Evolutionary conservation across 2,329 filamentous ascomycete species (phyloP).

Genomic region (Aspergillus ruber): DNA sequence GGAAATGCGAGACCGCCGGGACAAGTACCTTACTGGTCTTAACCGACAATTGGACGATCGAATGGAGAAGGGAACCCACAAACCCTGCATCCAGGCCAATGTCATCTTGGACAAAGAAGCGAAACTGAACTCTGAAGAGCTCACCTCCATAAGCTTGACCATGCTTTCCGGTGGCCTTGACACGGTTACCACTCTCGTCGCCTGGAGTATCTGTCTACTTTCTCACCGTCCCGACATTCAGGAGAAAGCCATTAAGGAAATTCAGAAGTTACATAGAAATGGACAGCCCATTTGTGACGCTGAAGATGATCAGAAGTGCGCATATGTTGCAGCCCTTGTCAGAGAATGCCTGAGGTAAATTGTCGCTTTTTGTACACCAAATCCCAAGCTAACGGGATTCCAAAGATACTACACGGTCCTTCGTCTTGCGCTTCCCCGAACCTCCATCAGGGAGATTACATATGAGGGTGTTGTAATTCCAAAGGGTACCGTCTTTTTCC

Average conservation of each 20-base stretch:
- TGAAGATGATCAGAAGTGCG: conserved; percentile 58
- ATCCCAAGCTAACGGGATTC: conserved; percentile 3
- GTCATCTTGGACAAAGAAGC: conserved; percentile 59
- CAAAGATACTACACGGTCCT: conserved; percentile 56
- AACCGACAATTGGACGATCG: conserved; percentile 55
- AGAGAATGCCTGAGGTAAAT: conserved; percentile 52
- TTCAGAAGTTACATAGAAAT: conserved; percentile 47
- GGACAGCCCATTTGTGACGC: conserved; percentile 54
- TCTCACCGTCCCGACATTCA: conserved; percentile 57
- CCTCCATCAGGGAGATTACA: conserved; percentile 53
- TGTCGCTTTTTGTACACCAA: background rate
- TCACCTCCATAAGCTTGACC: conserved; percentile 60
- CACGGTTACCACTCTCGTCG: conserved; percentile 59
- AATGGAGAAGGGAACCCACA: conserved; percentile 55
- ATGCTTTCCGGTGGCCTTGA: conserved; percentile 64
- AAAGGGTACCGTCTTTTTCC: conserved; percentile 57
- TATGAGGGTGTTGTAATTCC: conserved; percentile 56
- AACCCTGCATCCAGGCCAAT: conserved; percentile 62
- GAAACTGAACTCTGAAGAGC: conserved; percentile 55
- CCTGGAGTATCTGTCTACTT: conserved; percentile 58
- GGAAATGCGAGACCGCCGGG: conserved; percentile 55
- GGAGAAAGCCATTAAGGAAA: conserved; percentile 52
- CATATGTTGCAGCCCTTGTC: conserved; percentile 58
- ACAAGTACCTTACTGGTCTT: conserved; percentile 53
- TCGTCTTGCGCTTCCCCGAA: conserved; percentile 55